These are phyloP conservation scores for Phytophthora pini DNA, from an alignment of 352 stramenopile genomes.

Conservation along the genomic window DNA sequence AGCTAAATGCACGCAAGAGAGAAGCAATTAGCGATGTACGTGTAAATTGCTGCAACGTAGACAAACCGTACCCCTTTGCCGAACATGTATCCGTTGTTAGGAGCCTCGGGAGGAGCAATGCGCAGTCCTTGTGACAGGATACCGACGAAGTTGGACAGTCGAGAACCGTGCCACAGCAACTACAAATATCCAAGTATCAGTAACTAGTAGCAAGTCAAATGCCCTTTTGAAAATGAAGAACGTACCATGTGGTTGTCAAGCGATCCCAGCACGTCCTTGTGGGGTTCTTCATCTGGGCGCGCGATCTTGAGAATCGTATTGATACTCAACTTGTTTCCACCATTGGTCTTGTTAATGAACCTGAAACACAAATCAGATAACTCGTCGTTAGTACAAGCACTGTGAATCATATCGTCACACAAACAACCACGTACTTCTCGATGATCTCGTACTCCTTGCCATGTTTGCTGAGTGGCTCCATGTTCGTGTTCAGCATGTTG, in stretches of 20 bases:
- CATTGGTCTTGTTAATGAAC: constrained; percentile 62
- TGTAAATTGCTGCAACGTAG: too few relatives aligned
- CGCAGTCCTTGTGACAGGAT: constrained; percentile 75
- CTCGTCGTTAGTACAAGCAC: constrained; percentile 3
- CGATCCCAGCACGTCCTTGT: constrained; percentile 42
- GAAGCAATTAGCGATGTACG: too few relatives aligned
- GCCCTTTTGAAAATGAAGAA: neutral
- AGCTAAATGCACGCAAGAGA: constrained; percentile 31
- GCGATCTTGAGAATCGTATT: constrained; percentile 60
- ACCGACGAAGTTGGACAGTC: constrained; percentile 65
- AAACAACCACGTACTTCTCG: constrained; percentile 35
- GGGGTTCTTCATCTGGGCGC: constrained; percentile 50
- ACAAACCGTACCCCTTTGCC: constrained; percentile 60
- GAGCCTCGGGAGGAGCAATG: constrained; percentile 72
- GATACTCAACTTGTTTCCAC: constrained; percentile 53
- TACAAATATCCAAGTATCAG: constrained; percentile 12
- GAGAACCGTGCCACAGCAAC: constrained; percentile 70
- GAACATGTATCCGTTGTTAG: constrained; percentile 72
- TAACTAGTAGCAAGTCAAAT: neutral
- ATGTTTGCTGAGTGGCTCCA: constrained; percentile 46
- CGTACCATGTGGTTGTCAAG: constrained; percentile 66
- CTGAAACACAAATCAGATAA: constrained; percentile 15
- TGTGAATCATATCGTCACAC: neutral
- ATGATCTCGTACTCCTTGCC: constrained; percentile 64
- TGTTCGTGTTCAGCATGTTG: constrained; percentile 51